Evolutionary conservation across 2,329 filamentous ascomycete genomes (phyloP).

Genomic region (Emmonsiellopsis sp.): DNA sequence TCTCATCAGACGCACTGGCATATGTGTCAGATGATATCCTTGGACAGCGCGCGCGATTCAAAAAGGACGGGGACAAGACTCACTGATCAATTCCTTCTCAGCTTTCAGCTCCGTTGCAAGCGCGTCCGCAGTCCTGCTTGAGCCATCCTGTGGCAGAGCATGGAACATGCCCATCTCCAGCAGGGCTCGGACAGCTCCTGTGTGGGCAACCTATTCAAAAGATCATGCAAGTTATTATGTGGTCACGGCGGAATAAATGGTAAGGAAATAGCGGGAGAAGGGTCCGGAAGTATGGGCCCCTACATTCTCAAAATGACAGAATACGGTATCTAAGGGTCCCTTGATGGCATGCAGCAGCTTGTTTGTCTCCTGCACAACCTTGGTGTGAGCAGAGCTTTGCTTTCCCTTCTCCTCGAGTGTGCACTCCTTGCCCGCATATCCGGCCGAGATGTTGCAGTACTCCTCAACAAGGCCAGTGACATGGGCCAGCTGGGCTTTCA

Average conservation of each 20-base stretch:
- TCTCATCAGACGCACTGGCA: slow-evolving; percentile 17
- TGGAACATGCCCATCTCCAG: slow-evolving; percentile 12
- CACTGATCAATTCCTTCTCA: slow-evolving; percentile 17
- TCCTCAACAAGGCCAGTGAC: slow-evolving; percentile 10
- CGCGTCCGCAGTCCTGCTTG: slow-evolving; percentile 9
- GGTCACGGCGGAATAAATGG: neutral
- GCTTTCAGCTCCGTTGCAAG: slow-evolving; percentile 14
- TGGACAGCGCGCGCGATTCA: too few relatives aligned
- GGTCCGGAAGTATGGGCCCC: neutral
- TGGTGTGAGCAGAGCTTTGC: neutral
- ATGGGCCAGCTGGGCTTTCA: slow-evolving; percentile 9
- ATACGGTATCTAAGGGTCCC: slow-evolving; percentile 15
- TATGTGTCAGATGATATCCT: too few relatives aligned
- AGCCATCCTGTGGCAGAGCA: slow-evolving; percentile 11
- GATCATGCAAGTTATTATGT: neutral
- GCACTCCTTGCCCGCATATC: slow-evolving; percentile 4
- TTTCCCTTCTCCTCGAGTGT: neutral
- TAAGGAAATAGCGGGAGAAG: neutral
- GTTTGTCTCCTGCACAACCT: slow-evolving; percentile 8
- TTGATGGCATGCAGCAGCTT: slow-evolving; percentile 12
- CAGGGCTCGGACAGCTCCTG: slow-evolving; percentile 11
- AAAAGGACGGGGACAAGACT: neutral
- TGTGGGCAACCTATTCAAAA: slow-evolving; percentile 1
- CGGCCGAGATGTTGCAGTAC: slow-evolving; percentile 9
- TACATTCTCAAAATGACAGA: slow-evolving; percentile 14